Conservation (phyloP, 75 land plant species). For the Pseudotsuga menziesii region DNA sequence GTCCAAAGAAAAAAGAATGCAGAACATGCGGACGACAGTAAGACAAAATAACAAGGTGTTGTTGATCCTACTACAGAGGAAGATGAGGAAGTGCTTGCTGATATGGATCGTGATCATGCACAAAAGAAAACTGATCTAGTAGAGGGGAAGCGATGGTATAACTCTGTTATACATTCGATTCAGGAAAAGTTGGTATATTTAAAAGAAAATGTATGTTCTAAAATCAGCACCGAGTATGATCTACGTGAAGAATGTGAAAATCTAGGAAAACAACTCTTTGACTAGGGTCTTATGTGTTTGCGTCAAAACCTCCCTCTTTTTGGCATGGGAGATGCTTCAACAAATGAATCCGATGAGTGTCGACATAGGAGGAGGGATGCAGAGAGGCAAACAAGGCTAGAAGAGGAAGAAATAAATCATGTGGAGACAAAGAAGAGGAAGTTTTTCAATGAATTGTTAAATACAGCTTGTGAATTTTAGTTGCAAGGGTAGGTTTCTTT, state of each 20-base stretch:
- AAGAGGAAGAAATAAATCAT: no score
- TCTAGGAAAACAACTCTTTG: no score
- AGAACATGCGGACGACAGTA: constrained; percentile 53
- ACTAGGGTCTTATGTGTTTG: no score
- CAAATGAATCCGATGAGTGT: no score
- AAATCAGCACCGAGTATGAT: constrained; percentile 73
- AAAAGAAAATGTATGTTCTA: constrained; percentile 76
- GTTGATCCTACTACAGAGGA: constrained; percentile 1
- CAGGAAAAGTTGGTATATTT: constrained; percentile 66
- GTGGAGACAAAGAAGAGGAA: no score
- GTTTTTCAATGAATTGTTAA: no score
- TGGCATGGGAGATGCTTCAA: no score
- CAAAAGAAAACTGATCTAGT: constrained; percentile 65
- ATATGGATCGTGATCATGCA: constrained; percentile 26
- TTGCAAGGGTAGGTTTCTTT: constrained; percentile 60
- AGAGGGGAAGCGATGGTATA: constrained; percentile 93
- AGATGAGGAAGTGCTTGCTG: constrained; percentile 18
- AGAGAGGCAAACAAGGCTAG: no score
- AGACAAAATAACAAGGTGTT: constrained; percentile 8
- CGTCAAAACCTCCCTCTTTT: no score
- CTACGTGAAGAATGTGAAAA: no score
- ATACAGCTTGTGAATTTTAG: constrained; percentile 73
- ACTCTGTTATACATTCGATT: no score
- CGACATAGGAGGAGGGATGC: no score
- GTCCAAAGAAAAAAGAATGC: constrained; percentile 93